Conservation (phyloP, 2,329 filamentous ascomycete species). For the Magnaporthales sp. region DNA sequence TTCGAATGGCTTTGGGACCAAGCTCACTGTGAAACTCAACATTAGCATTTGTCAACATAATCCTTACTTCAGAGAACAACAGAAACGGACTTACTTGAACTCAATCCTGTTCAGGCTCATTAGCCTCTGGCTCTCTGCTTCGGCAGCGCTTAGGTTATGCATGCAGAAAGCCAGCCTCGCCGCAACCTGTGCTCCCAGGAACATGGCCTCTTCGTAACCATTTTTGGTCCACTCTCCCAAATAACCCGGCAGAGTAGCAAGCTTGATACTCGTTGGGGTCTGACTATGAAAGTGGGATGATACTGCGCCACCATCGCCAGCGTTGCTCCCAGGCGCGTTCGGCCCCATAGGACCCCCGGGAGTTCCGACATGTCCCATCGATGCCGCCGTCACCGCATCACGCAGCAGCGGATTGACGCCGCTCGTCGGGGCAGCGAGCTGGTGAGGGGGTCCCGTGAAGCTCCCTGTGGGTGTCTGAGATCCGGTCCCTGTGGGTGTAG, state of each 20-base stretch:
- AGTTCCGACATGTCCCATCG: constrained; percentile 33
- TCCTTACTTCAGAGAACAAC: background rate
- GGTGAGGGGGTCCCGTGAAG: constrained; percentile 44
- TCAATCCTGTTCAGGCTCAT: constrained; percentile 52
- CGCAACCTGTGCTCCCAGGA: constrained; percentile 80
- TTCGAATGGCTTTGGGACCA: constrained; percentile 44
- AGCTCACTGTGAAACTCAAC: constrained; percentile 34
- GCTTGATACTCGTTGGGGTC: constrained; percentile 79
- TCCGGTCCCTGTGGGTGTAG: constrained; percentile 82
- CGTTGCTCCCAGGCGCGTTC: constrained; percentile 24
- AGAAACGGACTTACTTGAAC: constrained; percentile 43
- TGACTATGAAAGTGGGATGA: constrained; percentile 51
- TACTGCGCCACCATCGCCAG: constrained; percentile 28
- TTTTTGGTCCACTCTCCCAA: constrained; percentile 85
- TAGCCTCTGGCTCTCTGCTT: constrained; percentile 41
- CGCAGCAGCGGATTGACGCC: constrained; percentile 82
- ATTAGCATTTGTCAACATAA: constrained; percentile 8
- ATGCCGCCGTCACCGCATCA: constrained; percentile 71
- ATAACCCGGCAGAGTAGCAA: constrained; percentile 70
- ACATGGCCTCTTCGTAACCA: constrained; percentile 70
- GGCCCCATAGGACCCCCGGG: constrained; percentile 32
- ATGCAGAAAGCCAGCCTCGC: constrained; percentile 53
- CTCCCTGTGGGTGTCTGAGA: constrained; percentile 76
- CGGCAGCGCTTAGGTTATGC: constrained; percentile 46
- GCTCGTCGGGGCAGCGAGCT: constrained; percentile 38